Percentiles rank a stretch among this genome's conserved stretches.
Conservation (phyloP, 495 filamentous ascomycete genomes). For the Cryomyces minteri region DNA sequence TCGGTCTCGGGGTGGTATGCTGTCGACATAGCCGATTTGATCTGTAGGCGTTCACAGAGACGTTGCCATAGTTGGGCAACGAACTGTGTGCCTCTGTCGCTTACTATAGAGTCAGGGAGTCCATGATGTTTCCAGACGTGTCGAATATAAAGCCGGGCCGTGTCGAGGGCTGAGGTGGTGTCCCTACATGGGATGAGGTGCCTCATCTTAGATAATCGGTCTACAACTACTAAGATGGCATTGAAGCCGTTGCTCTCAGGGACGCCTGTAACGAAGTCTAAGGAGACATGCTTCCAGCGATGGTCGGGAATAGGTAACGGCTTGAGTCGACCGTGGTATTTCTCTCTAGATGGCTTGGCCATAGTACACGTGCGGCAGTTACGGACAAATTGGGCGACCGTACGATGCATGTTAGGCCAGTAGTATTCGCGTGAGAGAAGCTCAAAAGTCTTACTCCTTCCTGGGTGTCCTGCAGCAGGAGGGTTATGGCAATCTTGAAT, state of each 20-base stretch:
- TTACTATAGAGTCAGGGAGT: not conserved
- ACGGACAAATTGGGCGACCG: not conserved
- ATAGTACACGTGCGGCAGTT: not conserved
- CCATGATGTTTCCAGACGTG: not conserved
- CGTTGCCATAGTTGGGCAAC: not conserved
- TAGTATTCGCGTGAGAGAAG: not conserved
- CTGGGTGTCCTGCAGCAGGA: not conserved
- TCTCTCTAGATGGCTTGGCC: not conserved
- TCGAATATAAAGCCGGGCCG: not conserved
- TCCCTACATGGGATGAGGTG: not conserved
- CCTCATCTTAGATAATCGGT: not conserved
- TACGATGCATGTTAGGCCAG: not conserved
- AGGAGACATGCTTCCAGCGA: not conserved
- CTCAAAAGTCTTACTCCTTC: not conserved
- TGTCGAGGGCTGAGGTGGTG: too few species aligned
- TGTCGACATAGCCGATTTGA: not conserved
- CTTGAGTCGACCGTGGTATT: not conserved
- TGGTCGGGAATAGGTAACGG: not conserved
- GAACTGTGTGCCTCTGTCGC: not conserved
- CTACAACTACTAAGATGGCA: not conserved
- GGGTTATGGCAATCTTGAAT: not conserved
- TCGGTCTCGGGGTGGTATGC: conserved; percentile 1
- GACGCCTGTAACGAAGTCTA: not conserved
- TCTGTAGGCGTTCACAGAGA: not conserved
- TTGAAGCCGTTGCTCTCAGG: not conserved